phyloP scores from a whole-genome alignment of 768 basidiomycete genomes.

The Tylopilus intermedius region DNA sequence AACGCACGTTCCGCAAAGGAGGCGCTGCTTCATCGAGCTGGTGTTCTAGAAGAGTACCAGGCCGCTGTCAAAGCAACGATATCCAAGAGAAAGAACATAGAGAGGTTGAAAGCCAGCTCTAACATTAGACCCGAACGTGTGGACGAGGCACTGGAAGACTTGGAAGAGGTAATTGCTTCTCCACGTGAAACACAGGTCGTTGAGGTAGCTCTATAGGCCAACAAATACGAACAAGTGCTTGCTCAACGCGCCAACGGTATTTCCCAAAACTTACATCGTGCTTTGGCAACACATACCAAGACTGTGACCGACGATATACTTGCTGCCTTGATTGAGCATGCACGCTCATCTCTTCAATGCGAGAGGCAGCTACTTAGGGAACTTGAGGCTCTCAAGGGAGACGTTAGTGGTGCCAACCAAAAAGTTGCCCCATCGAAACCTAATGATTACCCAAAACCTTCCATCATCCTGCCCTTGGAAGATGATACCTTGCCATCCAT shows the following conservation, averaged over 20 bases:
- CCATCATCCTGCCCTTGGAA: constrained; percentile 58
- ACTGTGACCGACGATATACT: constrained; percentile 90
- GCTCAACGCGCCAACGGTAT: constrained; percentile 87
- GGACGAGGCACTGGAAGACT: constrained; percentile 86
- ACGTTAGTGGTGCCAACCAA: constrained; percentile 65
- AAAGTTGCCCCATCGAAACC: constrained; percentile 45
- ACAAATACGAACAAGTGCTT: constrained; percentile 82
- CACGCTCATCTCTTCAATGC: constrained; percentile 86
- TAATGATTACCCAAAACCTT: constrained; percentile 56
- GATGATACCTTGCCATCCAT: constrained; percentile 41
- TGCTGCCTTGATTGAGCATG: constrained; percentile 86
- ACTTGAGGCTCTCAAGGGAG: constrained; percentile 75
- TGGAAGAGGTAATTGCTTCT: constrained; percentile 68
- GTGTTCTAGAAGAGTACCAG: constrained; percentile 91
- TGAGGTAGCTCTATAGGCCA: constrained; percentile 53
- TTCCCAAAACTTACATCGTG: constrained; percentile 86
- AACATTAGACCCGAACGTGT: constrained; percentile 83
- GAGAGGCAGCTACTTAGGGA: constrained; percentile 86
- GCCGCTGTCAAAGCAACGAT: constrained; percentile 90
- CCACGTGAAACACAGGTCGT: constrained; percentile 2
- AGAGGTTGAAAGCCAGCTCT: constrained; percentile 78
- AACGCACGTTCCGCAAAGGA: constrained; percentile 98
- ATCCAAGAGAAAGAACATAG: constrained; percentile 87
- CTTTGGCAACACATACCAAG: constrained; percentile 78
- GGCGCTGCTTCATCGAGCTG: constrained; percentile 83